Percentiles rank a stretch among this genome's conserved stretches.
Evolutionary conservation across 495 filamentous ascomycete genomes (phyloP).

Genomic region (Lasiosphaeria ovina): DNA sequence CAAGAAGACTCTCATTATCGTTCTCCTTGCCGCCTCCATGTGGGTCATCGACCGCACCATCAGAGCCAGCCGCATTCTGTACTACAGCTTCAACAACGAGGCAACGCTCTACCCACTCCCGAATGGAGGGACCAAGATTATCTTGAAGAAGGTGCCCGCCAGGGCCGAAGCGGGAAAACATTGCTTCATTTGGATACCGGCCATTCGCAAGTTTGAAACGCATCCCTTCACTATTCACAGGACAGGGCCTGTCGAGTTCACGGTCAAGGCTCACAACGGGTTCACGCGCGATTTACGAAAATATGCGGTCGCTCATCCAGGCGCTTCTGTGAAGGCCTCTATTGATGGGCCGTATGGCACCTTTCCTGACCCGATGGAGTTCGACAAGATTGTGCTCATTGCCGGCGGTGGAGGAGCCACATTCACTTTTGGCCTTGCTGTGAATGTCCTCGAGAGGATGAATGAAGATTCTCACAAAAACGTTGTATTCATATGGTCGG

Average conservation of each 20-base stretch:
- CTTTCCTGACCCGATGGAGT: conserved; percentile 53
- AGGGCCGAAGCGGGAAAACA: conserved; percentile 55
- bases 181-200: conserved; percentile 59
- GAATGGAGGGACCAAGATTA: conserved; percentile 54
- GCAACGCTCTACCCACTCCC: conserved; percentile 55
- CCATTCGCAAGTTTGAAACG: conserved; percentile 54
- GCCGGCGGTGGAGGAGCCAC: conserved; percentile 59
- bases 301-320: conserved; percentile 49
- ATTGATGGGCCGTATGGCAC: conserved; percentile 60
- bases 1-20: conserved; percentile 40
- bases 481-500: conserved; percentile 57
- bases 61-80: conserved; percentile 44
- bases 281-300: conserved; percentile 56
- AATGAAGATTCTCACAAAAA: conserved; percentile 39
- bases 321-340: conserved; percentile 46
- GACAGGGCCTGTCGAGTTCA: conserved; percentile 51
- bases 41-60: conserved; percentile 55
- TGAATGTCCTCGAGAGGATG: conserved; percentile 49
- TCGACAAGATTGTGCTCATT: conserved; percentile 57
- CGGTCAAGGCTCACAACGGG: conserved; percentile 54
- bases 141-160: conserved; percentile 46
- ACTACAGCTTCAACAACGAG: conserved; percentile 54
- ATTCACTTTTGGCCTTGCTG: conserved; percentile 55
- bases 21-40: conserved; percentile 44
- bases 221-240: conserved; percentile 63